Evolutionary conservation across 2,329 filamentous ascomycete genomes (phyloP).

Genomic region (Cladosporium austrohemisphaericum): DNA sequence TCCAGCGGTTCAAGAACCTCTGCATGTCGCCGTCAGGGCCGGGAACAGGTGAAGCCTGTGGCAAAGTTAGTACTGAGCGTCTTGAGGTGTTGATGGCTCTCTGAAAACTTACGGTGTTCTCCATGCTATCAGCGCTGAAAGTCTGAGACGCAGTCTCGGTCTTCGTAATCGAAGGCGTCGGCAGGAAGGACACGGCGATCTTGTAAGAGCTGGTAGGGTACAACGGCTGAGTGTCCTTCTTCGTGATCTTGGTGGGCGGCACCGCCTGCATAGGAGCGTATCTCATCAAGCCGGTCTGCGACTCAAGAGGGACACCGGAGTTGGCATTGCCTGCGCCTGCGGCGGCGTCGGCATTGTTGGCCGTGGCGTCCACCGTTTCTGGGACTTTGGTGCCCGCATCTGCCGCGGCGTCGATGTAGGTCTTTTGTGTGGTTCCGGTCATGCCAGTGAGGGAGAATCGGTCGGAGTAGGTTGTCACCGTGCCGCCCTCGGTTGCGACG

Average conservation of each 20-base stretch:
- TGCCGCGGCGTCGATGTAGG: slow-evolving; percentile 36
- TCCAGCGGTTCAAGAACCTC: slow-evolving; percentile 57
- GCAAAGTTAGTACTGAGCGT: slow-evolving; percentile 9
- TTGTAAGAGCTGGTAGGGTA: slow-evolving; percentile 54
- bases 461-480: slow-evolving; percentile 56
- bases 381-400: slow-evolving; percentile 37
- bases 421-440: slow-evolving; percentile 55
- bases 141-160: slow-evolving; percentile 53
- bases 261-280: slow-evolving; percentile 60
- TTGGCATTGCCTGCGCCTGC: slow-evolving; percentile 31
- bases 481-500: slow-evolving; percentile 51
- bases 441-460: slow-evolving; percentile 64
- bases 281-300: slow-evolving; percentile 55
- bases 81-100: background rate
- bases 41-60: slow-evolving; percentile 53
- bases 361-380: slow-evolving; percentile 32
- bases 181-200: slow-evolving; percentile 51
- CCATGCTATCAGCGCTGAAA: slow-evolving; percentile 49
- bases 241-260: slow-evolving; percentile 58
- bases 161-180: slow-evolving; percentile 42
- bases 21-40: slow-evolving; percentile 53
- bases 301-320: slow-evolving; percentile 48
- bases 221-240: slow-evolving; percentile 47
- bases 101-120: slow-evolving; percentile 54
- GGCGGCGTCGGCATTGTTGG: slow-evolving; percentile 24